These are phyloP conservation scores for Ophiostoma sp. DNA, from an alignment of 2,329 filamentous ascomycete species.

Conservation along the genomic window DNA sequence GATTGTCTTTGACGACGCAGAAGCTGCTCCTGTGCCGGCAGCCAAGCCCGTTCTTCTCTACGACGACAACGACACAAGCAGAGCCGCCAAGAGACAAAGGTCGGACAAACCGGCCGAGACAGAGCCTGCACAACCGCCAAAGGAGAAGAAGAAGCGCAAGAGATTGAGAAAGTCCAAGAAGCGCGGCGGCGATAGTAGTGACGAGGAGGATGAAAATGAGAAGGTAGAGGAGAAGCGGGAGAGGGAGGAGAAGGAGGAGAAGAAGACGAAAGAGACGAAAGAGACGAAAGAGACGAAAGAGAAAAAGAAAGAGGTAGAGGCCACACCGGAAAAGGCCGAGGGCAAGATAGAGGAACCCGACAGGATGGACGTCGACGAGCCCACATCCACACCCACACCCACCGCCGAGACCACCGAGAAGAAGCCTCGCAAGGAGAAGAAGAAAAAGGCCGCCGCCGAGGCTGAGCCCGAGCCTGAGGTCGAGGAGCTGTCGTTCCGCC, in stretches of 20 bases:
- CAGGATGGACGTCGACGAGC: slow-evolving; percentile 25
- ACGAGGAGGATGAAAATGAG: slow-evolving; percentile 10
- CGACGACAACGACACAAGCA: slow-evolving; percentile 10
- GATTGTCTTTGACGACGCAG: slow-evolving; percentile 31
- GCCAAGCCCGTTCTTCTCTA: slow-evolving; percentile 11
- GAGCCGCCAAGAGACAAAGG: slow-evolving; percentile 20
- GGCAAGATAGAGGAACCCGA: slow-evolving; percentile 31
- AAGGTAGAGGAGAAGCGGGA: neutral
- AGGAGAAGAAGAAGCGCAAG: slow-evolving; percentile 25
- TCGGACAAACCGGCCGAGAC: neutral
- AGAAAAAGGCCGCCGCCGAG: slow-evolving; percentile 34
- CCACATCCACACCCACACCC: slow-evolving; percentile 26
- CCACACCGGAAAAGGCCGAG: slow-evolving; percentile 27
- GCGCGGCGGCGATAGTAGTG: slow-evolving; percentile 17
- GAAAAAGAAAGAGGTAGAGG: neutral
- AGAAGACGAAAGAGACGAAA: neutral
- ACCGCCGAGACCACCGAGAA: slow-evolving; percentile 13
- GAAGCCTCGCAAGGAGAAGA: slow-evolving; percentile 28
- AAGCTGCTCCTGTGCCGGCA: slow-evolving; percentile 4
- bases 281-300: neutral
- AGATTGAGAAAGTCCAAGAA: slow-evolving; percentile 25
- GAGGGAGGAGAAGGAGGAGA: neutral
- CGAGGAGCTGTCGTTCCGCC: slow-evolving; percentile 34
- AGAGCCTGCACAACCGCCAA: slow-evolving; percentile 3
- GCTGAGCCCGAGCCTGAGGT: slow-evolving; percentile 23